Evolutionary conservation across 1,139 yeast species (phyloP).

Genomic region (Candida tropicalis): DNA sequence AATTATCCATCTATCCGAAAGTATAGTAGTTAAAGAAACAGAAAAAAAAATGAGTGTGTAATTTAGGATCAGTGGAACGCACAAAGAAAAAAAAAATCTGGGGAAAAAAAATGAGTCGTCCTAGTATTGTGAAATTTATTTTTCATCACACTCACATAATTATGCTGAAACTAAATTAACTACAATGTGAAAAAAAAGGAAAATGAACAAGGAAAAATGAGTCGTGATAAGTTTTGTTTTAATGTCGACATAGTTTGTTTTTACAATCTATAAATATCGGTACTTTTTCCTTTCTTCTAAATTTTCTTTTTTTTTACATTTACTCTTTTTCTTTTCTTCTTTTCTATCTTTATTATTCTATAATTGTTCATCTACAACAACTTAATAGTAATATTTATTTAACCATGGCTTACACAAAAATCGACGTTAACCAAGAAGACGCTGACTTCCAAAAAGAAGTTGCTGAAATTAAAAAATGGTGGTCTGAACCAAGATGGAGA

Average conservation of each 20-base stretch:
- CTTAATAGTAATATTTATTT: neutral
- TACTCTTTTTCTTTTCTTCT: slow-evolving; percentile 1
- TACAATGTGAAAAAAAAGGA: neutral
- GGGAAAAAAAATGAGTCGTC: slow-evolving; percentile 7
- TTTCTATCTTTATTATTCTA: neutral
- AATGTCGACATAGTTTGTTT: too few relatives aligned
- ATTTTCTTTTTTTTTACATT: slow-evolving; percentile 3
- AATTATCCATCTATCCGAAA: slow-evolving; percentile 10
- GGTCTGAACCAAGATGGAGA: slow-evolving; percentile 90
- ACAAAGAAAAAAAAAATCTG: slow-evolving; percentile 9
- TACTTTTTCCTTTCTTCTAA: slow-evolving; percentile 4
- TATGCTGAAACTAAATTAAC: neutral
- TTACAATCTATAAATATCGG: slow-evolving; percentile 5
- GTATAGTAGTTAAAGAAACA: neutral
- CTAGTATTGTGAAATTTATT: neutral
- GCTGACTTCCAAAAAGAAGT: slow-evolving; percentile 68
- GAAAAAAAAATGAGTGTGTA: neutral
- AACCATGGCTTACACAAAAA: slow-evolving; percentile 52
- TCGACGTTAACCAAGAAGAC: slow-evolving; percentile 64
- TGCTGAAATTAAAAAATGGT: slow-evolving; percentile 79
- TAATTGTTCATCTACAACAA: neutral
- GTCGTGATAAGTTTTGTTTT: too few relatives aligned
- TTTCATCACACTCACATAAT: neutral
- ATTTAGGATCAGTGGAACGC: slow-evolving; percentile 8
- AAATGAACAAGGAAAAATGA: slow-evolving; percentile 2